phyloP scores from a whole-genome alignment of 140 eudicot species.

The Erigeron philadelphicus region DNA sequence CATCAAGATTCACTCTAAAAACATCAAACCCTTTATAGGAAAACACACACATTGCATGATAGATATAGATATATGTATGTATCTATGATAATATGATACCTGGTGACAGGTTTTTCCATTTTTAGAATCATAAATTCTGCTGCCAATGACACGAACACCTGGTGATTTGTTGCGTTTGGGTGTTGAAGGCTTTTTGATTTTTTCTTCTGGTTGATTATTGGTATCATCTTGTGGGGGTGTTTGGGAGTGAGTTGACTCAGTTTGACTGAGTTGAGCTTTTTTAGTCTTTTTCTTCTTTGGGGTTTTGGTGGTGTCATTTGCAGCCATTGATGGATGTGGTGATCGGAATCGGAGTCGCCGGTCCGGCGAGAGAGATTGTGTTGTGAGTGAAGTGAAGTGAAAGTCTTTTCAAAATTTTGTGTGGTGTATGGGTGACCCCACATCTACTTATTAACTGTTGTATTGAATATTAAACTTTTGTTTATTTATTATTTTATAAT shows the following conservation, averaged over 20 bases:
- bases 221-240: background rate
- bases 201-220: background rate
- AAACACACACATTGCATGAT: conserved; percentile 23
- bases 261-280: conserved; percentile 7
- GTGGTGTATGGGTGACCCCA: conserved; percentile 30
- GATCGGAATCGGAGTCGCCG: conserved; percentile 1
- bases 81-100: conserved; percentile 21
- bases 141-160: conserved; percentile 39
- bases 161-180: conserved; percentile 34
- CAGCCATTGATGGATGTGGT: conserved; percentile 25
- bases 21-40: background rate
- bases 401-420: conserved; percentile 6
- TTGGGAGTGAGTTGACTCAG: conserved; percentile 8
- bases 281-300: conserved; percentile 17
- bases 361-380: background rate
- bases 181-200: background rate
- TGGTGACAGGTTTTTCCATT: conserved; percentile 53
- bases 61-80: background rate
- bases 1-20: background rate
- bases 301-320: conserved; percentile 16
- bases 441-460: background rate
- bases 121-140: conserved; percentile 45
- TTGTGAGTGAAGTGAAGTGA: conserved; percentile 12
- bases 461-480: too few relatives aligned
- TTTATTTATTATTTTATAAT: too few relatives aligned